Percentiles rank a stretch among this genome's conserved stretches.
These are phyloP conservation scores for Dryas integrifolia DNA, from an alignment of 331 rosid species.

Conservation along the genomic window DNA sequence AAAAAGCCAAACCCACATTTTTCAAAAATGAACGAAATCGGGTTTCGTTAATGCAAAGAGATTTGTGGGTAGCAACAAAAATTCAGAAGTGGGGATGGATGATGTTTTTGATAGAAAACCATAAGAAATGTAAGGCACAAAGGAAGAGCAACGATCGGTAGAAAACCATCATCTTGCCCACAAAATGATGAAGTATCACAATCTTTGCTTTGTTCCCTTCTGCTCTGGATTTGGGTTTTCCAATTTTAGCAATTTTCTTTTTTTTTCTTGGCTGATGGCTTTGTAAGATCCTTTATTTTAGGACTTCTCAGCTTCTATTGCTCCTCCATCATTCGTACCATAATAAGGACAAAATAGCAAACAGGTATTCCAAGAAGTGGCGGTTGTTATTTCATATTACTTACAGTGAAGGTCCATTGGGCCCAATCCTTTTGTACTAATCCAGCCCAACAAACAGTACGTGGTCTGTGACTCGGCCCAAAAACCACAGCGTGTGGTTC, in stretches of 20 bases:
- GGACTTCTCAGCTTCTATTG: constrained; percentile 32
- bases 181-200: constrained; percentile 28
- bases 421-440: too few relatives aligned
- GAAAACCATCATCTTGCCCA: background rate
- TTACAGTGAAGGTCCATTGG: background rate
- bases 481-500: background rate
- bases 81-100: constrained; percentile 14
- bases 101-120: constrained; percentile 19
- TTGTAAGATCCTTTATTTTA: constrained; percentile 53
- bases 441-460: background rate
- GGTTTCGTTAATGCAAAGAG: constrained; percentile 14
- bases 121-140: constrained; percentile 21
- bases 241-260: constrained; percentile 33
- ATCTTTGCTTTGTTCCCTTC: constrained; percentile 27
- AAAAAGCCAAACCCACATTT: constrained; percentile 26
- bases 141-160: constrained; percentile 25
- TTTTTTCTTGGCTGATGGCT: constrained; percentile 39
- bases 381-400: constrained; percentile 13
- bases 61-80: background rate
- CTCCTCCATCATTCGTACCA: constrained; percentile 20
- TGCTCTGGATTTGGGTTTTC: constrained; percentile 29
- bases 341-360: constrained; percentile 30
- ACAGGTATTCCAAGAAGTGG: constrained; percentile 24
- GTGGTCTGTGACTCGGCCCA: background rate
- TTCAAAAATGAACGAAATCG: background rate